Evolutionary conservation across 2,329 filamentous ascomycete genomes (phyloP).

Genomic region (Calonectria hongkongensis): DNA sequence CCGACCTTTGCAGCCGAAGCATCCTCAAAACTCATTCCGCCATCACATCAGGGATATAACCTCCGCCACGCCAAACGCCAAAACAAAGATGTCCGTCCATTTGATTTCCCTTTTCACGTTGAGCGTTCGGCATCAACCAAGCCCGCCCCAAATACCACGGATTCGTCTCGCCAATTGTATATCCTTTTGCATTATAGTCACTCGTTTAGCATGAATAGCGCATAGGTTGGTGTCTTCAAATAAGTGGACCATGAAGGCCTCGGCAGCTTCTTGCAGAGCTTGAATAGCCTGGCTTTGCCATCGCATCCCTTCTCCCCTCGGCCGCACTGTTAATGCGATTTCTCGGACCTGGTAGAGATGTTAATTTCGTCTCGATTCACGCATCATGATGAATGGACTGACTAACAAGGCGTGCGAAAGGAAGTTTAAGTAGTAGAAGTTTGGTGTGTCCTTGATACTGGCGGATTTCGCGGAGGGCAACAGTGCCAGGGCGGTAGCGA

Average conservation of each 20-base stretch:
- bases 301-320: conserved; percentile 81
- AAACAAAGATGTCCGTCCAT: conserved; percentile 45
- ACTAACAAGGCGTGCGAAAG: conserved; percentile 84
- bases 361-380: conserved; percentile 38
- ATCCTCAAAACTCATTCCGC: conserved; percentile 23
- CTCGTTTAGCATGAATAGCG: conserved; percentile 96
- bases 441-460: conserved; percentile 93
- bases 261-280: conserved; percentile 95
- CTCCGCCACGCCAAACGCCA: conserved; percentile 36
- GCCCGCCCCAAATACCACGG: conserved; percentile 84
- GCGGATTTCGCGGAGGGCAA: conserved; percentile 93
- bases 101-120: conserved; percentile 41
- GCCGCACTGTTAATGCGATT: conserved; percentile 80
- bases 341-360: conserved; percentile 70
- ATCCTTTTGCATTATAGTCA: conserved; percentile 98
- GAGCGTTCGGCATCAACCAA: conserved; percentile 62
- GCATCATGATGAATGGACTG: background rate
- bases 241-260: conserved; percentile 96
- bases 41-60: conserved; percentile 49
- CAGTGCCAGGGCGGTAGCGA: conserved; percentile 86
- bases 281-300: conserved; percentile 98
- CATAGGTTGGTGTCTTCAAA: conserved; percentile 91
- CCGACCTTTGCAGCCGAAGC: conserved; percentile 4
- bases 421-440: conserved; percentile 86
- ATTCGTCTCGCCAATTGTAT: conserved; percentile 93